Conservation (phyloP, 805 yeast genomes). For the Cyberlindnera lachancei region DNA sequence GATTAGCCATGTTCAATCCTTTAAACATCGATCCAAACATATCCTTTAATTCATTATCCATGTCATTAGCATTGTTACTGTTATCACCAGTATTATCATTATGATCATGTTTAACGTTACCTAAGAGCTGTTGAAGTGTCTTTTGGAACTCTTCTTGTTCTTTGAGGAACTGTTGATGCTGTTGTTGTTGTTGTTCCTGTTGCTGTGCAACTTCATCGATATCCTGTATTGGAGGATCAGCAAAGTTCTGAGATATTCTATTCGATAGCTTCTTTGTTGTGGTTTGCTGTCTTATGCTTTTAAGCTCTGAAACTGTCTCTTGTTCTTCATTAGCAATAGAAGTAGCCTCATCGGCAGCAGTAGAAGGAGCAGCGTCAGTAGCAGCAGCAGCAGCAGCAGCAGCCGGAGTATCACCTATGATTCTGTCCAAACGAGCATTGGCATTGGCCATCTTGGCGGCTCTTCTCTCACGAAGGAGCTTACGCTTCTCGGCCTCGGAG, state of each 20-base stretch:
- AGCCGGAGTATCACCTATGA: conserved; percentile 19
- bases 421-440: conserved; percentile 15
- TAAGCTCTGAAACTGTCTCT: background rate
- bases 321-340: background rate
- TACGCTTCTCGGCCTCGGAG: conserved; percentile 22
- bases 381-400: background rate
- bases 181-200: conserved; percentile 5
- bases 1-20: too few relatives aligned
- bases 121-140: conserved; percentile 14
- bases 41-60: conserved; percentile 1
- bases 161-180: conserved; percentile 5
- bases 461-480: conserved; percentile 20
- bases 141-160: conserved; percentile 16
- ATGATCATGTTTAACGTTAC: conserved; percentile 5
- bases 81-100: background rate
- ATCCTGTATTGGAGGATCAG: conserved; percentile 12
- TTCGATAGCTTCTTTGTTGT: conserved; percentile 3
- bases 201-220: conserved; percentile 5
- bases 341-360: background rate
- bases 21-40: conserved; percentile 6
- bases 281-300: background rate
- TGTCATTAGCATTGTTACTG: background rate
- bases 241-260: conserved; percentile 16
- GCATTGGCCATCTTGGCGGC: conserved; percentile 20
- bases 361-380: background rate